Conservation (phyloP, 257 asterid species). For the Phtheirospermum japonicum region DNA sequence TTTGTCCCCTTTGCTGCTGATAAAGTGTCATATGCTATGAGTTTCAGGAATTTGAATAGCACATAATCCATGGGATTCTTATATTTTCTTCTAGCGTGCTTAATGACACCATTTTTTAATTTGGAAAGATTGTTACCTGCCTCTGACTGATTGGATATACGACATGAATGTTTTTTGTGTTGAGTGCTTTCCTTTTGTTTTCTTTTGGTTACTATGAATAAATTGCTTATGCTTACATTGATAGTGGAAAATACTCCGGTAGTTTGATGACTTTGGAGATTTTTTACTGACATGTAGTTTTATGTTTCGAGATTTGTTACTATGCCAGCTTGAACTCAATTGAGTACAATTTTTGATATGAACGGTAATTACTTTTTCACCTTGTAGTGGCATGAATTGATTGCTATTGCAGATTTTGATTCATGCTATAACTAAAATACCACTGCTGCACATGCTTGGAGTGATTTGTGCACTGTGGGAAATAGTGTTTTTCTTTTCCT, state of each 20-base stretch:
- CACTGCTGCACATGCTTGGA: slow-evolving; percentile 2
- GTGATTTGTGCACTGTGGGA: background rate
- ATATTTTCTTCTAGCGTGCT: background rate
- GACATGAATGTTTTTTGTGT: slow-evolving; percentile 11
- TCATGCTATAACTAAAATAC: slow-evolving; percentile 3
- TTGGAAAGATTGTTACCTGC: slow-evolving; percentile 3
- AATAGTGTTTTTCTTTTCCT: slow-evolving; percentile 4
- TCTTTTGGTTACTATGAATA: background rate
- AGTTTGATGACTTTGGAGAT: slow-evolving; percentile 3
- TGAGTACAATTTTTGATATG: background rate
- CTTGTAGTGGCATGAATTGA: background rate
- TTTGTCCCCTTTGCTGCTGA: background rate
- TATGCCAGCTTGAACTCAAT: background rate
- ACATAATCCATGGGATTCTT: background rate
- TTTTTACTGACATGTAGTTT: background rate
- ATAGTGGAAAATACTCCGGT: background rate
- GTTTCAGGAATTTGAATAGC: slow-evolving; percentile 2
- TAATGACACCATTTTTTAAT: background rate
- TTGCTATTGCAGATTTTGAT: background rate
- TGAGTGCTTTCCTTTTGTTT: slow-evolving; percentile 4
- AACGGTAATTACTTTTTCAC: background rate
- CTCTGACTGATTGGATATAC: slow-evolving; percentile 8
- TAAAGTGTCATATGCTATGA: background rate
- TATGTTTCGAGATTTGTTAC: background rate
- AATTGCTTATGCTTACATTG: background rate